Percentiles rank a stretch among this genome's conserved stretches.
Evolutionary conservation across 2,329 filamentous ascomycete genomes (phyloP).

Genomic region (Phaeosphaeria sp.): DNA sequence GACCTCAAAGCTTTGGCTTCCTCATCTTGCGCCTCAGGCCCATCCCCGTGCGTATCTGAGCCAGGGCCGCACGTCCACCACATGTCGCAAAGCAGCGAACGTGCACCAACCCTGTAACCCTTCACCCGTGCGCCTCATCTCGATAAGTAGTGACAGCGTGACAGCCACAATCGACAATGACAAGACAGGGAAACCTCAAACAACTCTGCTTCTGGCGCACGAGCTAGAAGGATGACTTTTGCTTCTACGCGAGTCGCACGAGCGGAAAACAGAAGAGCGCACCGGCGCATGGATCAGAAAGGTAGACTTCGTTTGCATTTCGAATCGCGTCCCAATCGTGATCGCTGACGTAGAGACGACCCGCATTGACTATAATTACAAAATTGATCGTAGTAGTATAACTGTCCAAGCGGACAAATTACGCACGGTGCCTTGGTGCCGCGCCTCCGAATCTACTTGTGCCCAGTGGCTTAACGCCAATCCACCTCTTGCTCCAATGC

Average conservation of each 20-base stretch:
- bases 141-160: not conserved
- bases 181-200: not conserved
- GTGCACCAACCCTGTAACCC: conserved; percentile 1
- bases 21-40: conserved; percentile 12
- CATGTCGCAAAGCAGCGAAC: not conserved
- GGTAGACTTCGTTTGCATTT: conserved; percentile 14
- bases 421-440: not conserved
- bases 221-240: not conserved
- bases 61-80: conserved; percentile 13
- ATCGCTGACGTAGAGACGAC: not conserved
- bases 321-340: conserved; percentile 15
- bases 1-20: not conserved
- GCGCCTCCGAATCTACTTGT: not conserved
- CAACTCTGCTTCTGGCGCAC: not conserved
- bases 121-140: conserved; percentile 5
- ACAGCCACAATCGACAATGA: conserved; percentile 1
- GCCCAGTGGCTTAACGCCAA: not conserved
- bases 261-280: not conserved
- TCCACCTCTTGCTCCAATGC: not conserved
- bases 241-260: not conserved
- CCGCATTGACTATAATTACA: conserved; percentile 31
- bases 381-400: conserved; percentile 8
- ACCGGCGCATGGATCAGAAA: conserved; percentile 19
- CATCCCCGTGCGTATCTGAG: conserved; percentile 17
- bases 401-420: conserved; percentile 15